A percentile compares a stretch with the other conserved stretches of the same genome.
These are phyloP conservation scores for Nymphaea thermarum DNA, from an alignment of 164 flowering plant genomes.

Conservation along the genomic window DNA sequence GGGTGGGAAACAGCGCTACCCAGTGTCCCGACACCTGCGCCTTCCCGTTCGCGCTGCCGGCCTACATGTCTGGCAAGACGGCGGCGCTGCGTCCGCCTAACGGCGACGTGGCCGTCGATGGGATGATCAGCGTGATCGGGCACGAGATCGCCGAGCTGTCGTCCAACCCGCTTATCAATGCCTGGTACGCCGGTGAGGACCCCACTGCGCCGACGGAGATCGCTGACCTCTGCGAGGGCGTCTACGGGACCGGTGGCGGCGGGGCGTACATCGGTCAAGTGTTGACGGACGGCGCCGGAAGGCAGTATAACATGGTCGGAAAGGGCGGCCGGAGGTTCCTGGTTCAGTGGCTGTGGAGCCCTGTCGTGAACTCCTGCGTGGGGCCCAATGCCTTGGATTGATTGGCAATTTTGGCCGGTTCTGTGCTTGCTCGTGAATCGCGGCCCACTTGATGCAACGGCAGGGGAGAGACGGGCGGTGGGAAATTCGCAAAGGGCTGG, in stretches of 20 bases:
- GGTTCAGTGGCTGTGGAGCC: conserved; percentile 96
- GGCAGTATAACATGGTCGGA: conserved; percentile 66
- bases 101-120: conserved; percentile 69
- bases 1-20: conserved; percentile 80
- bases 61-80: conserved; percentile 57
- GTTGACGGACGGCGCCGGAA: conserved; percentile 52
- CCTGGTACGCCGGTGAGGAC: conserved; percentile 97
- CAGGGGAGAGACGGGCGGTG: background rate
- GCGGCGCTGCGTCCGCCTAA: conserved; percentile 57
- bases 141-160: conserved; percentile 90
- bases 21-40: conserved; percentile 73
- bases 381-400: conserved; percentile 86
- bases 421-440: background rate
- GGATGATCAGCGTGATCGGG: conserved; percentile 89
- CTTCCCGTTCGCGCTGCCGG: conserved; percentile 49
- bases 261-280: conserved; percentile 92
- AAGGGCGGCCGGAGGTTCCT: conserved; percentile 52
- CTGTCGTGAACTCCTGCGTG: conserved; percentile 59
- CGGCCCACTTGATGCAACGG: background rate
- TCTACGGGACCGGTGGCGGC: conserved; percentile 92
- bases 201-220: conserved; percentile 96
- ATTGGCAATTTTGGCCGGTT: background rate
- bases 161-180: conserved; percentile 80
- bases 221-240: conserved; percentile 84
- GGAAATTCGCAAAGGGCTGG: background rate